Evolutionary conservation across 1,139 yeast genomes (phyloP).

Genomic region (Candida labiduridarum): DNA sequence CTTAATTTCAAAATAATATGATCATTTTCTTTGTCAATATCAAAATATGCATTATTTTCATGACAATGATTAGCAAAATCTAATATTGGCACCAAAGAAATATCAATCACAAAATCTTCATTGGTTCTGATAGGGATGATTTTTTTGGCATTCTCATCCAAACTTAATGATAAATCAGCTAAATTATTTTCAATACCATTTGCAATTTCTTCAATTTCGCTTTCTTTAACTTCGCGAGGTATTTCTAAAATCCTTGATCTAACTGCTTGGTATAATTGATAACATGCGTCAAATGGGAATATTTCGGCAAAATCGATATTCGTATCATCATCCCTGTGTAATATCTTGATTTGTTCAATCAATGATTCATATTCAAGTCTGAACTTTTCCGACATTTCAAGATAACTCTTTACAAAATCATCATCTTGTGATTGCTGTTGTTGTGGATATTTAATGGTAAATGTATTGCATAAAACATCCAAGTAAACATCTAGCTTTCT

Average conservation of each 20-base stretch:
- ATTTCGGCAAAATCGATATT: constrained; percentile 15
- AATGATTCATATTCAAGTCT: constrained; percentile 18
- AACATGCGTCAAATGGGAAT: constrained; percentile 29
- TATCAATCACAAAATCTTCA: constrained; percentile 48
- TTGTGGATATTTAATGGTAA: constrained; percentile 13
- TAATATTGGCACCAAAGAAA: constrained; percentile 63
- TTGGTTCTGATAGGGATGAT: constrained; percentile 8
- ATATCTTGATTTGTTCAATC: constrained; percentile 17
- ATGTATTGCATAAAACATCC: constrained; percentile 28
- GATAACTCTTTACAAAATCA: constrained; percentile 19
- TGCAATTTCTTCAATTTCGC: constrained; percentile 9
- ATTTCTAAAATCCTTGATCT: constrained; percentile 64
- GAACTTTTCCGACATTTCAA: constrained; percentile 13
- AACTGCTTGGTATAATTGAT: constrained; percentile 52
- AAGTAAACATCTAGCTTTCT: constrained; percentile 25
- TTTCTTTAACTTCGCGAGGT: constrained; percentile 38
- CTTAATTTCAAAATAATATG: constrained; percentile 43
- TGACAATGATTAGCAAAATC: constrained; percentile 68
- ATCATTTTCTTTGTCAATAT: constrained; percentile 50
- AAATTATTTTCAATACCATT: constrained; percentile 5
- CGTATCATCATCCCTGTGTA: constrained; percentile 11
- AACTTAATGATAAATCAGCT: constrained; percentile 8
- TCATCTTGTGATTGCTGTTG: constrained; percentile 1
- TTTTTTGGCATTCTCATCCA: constrained; percentile 7
- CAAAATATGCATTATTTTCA: constrained; percentile 57